Evolutionary conservation across 1,284 basidiomycete species (phyloP).

Genomic region (Pseudozyma sp.): DNA sequence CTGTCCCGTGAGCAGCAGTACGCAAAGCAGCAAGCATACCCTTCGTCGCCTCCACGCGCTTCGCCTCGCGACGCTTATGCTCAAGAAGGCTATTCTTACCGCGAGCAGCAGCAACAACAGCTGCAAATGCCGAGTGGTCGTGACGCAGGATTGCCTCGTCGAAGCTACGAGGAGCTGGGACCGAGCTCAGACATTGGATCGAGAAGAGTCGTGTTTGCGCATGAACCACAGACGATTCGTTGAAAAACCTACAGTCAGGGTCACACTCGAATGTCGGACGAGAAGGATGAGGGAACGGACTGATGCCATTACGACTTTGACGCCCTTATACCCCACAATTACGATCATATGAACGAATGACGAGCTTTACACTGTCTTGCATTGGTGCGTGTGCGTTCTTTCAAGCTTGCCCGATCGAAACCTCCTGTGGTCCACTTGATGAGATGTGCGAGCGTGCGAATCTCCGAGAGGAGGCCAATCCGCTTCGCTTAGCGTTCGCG

Average conservation of each 20-base stretch:
- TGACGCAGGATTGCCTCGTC: constrained; percentile 9
- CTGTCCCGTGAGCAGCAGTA: constrained; percentile 15
- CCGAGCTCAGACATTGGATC: constrained; percentile 9
- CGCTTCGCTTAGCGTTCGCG: neutral
- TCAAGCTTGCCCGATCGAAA: too few species aligned
- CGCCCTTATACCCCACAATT: too few species aligned
- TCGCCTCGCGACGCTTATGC: constrained; percentile 14
- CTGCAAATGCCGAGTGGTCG: constrained; percentile 6
- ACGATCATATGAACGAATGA: too few species aligned
- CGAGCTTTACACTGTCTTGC: too few species aligned
- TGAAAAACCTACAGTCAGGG: constrained; percentile 47
- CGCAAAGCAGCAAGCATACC: constrained; percentile 11
- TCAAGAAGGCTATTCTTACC: constrained; percentile 12
- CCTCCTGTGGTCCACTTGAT: too few species aligned
- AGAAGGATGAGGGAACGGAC: neutral
- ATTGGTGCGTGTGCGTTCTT: too few species aligned
- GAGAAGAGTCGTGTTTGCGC: constrained; percentile 43
- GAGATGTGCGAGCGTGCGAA: too few species aligned
- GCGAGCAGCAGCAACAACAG: constrained; percentile 20
- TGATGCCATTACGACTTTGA: too few species aligned
- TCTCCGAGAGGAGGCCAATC: too few species aligned
- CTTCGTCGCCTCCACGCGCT: constrained; percentile 21
- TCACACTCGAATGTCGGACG: neutral
- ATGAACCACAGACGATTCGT: constrained; percentile 34
- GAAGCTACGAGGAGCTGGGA: constrained; percentile 40